A percentile compares a stretch with the other conserved stretches of the same genome.
These are phyloP conservation scores for Mucor racemosus DNA, from an alignment of 371 early-diverging fungal genomes.

Conservation along the genomic window DNA sequence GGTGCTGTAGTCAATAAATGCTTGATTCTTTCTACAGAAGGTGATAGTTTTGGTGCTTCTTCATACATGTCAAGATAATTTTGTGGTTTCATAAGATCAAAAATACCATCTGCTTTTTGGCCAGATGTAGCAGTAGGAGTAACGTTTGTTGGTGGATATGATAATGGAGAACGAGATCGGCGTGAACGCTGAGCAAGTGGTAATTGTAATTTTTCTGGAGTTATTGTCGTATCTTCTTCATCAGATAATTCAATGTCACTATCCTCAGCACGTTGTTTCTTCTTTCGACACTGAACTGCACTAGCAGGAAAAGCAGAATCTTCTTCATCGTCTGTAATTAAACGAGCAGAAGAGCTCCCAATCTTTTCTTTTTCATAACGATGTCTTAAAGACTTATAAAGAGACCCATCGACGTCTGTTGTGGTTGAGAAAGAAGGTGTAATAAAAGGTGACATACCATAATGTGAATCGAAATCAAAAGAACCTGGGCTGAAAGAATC, in stretches of 20 bases:
- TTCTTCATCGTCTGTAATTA: constrained; percentile 29
- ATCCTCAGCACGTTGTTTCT: constrained; percentile 28
- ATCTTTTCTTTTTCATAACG: constrained; percentile 41
- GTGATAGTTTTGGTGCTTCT: background rate
- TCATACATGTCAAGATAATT: constrained; percentile 2
- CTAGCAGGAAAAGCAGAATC: background rate
- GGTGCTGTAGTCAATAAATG: constrained; percentile 1
- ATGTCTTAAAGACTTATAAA: constrained; percentile 40
- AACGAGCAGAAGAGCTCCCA: background rate
- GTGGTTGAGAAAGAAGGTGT: constrained; percentile 44
- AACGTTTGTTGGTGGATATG: constrained; percentile 17
- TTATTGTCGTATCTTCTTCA: constrained; percentile 29
- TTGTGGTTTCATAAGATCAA: constrained; percentile 9
- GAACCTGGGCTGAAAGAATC: constrained; percentile 40
- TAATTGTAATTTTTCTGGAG: constrained; percentile 1
- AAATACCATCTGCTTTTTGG: background rate
- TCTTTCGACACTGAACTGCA: constrained; percentile 3
- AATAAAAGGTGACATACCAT: constrained; percentile 52
- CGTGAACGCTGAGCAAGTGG: constrained; percentile 15
- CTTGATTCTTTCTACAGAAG: background rate
- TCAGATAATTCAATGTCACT: constrained; percentile 56
- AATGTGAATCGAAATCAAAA: constrained; percentile 43
- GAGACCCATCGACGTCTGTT: constrained; percentile 17
- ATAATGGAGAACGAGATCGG: constrained; percentile 27
- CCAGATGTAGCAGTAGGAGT: background rate